Conservation (phyloP, 345 rosid genomes). For the Lenwebbia sp. region DNA sequence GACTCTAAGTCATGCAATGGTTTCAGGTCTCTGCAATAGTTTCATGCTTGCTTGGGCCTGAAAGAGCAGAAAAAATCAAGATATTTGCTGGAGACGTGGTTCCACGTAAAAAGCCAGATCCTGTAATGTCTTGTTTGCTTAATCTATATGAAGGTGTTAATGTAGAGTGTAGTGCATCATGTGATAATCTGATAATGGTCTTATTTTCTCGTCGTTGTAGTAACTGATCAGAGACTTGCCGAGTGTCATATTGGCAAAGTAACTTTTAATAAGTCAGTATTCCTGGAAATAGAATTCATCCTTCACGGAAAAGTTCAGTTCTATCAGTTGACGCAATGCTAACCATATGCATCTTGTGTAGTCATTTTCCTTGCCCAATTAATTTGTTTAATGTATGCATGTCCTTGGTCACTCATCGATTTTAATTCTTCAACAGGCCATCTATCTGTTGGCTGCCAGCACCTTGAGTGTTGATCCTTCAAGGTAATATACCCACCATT, state of each 20-base stretch:
- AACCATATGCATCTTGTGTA: not conserved
- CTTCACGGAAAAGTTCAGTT: not conserved
- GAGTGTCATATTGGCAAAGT: not conserved
- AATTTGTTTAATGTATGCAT: not conserved
- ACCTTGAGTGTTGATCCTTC: conserved; percentile 85
- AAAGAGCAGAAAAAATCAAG: conserved; percentile 73
- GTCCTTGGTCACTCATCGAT: conserved; percentile 1
- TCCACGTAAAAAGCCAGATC: conserved; percentile 90
- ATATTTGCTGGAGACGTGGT: conserved; percentile 95
- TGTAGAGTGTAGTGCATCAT: not conserved
- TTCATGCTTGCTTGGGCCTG: conserved; percentile 81
- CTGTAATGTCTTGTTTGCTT: conserved; percentile 19
- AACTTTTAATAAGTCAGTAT: not conserved
- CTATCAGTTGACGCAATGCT: not conserved
- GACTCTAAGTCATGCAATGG: not conserved
- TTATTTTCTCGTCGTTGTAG: not conserved
- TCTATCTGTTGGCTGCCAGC: conserved; percentile 77
- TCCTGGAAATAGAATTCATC: not conserved
- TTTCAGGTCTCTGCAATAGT: conserved; percentile 89
- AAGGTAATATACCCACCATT: conserved; percentile 26
- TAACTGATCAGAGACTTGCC: not conserved
- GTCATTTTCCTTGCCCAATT: not conserved
- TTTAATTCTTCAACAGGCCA: conserved; percentile 41
- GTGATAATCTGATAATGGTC: not conserved
- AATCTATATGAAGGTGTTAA: not conserved